A percentile compares a stretch with the other conserved stretches of the same genome.
Evolutionary conservation across 2,329 filamentous ascomycete genomes (phyloP).

Genomic region (Arthrocladium fulminans): DNA sequence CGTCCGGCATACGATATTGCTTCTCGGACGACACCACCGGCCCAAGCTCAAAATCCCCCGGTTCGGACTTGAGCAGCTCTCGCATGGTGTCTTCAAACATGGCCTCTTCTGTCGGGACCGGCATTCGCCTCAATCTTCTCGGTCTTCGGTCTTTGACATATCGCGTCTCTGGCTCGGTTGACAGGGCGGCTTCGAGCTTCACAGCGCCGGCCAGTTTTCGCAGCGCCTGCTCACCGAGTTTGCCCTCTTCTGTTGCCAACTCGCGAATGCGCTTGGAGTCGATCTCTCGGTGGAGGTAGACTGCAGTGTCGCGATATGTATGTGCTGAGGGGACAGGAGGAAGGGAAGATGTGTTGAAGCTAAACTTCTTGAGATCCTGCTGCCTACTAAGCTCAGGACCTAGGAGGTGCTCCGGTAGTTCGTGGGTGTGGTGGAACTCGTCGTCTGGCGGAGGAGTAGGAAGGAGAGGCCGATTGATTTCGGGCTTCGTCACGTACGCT

Average conservation of each 20-base stretch:
- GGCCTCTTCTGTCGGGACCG: slow-evolving; percentile 32
- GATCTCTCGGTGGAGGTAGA: slow-evolving; percentile 50
- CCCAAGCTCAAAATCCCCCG: slow-evolving; percentile 34
- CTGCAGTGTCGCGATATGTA: slow-evolving; percentile 53
- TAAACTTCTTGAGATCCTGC: slow-evolving; percentile 37
- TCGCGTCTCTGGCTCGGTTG: slow-evolving; percentile 29
- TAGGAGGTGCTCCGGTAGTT: slow-evolving; percentile 36
- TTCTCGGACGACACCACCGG: slow-evolving; percentile 54
- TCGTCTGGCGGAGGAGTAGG: slow-evolving; percentile 35
- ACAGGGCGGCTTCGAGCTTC: slow-evolving; percentile 33
- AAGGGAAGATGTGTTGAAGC: slow-evolving; percentile 53
- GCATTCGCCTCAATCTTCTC: slow-evolving; percentile 20
- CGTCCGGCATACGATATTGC: slow-evolving; percentile 42
- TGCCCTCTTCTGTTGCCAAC: slow-evolving; percentile 55
- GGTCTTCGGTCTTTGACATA: slow-evolving; percentile 12
- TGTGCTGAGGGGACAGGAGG: slow-evolving; percentile 55
- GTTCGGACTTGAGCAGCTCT: slow-evolving; percentile 36
- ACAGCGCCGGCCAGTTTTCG: slow-evolving; percentile 49
- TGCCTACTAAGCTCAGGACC: slow-evolving; percentile 43
- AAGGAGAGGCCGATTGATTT: slow-evolving; percentile 25
- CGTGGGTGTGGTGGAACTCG: slow-evolving; percentile 26
- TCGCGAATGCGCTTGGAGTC: slow-evolving; percentile 54
- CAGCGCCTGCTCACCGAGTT: slow-evolving; percentile 56
- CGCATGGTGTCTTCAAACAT: slow-evolving; percentile 51
- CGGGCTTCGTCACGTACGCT: slow-evolving; percentile 26